Base-by-base conservation (phyloP, 2,329 filamentous ascomycete species). In the Aureobasidium vineae region DNA sequence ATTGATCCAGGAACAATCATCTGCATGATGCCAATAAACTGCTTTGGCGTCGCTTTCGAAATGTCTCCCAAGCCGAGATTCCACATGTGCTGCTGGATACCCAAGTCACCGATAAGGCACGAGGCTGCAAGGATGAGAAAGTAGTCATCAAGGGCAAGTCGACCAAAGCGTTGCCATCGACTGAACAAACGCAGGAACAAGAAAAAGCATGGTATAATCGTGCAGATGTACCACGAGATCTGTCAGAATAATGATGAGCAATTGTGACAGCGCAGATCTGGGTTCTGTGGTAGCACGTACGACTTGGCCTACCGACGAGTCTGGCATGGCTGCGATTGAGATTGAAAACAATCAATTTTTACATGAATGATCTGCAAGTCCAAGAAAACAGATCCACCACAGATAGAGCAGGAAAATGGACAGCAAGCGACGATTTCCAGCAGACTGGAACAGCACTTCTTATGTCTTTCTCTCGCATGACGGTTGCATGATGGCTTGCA, bases 221-320 rank as follows among this genome's bases (percentile, higher is more conserved):
- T 65, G 33, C 61, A 65, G 16, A 65, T 65, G 50, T 65, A 65
- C 61, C 61, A 65, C n/a, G 61, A 65, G n/a, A 65, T 65, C 61
- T 65, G 61, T 21, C 15, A 53, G 31, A 23, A 28, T 5, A 16
- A 36, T 38, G 36, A 31, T 63, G 16, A 52, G 59, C 33, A 41
- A 28, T 52, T 13, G 5, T 28, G 45, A 47, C 43, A 63, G n/a
- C 21, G 31, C 33, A 50, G 47, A 63, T 49, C 43, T 23, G 45
- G 45, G 23, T 11, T 8, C 21, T 15, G 31, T 6, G 1, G 19
- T 33, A 11, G 52, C 16, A 64, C 60, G 33, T 43, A 64, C 60
- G 7, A 64, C 60, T n/a, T 64, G 60, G 23, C 60, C 60, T 13
- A 64, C 60, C 23, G 60, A 64, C 23, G 60, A 64, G 26, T 54